phyloP scores from a whole-genome alignment of 768 basidiomycete species.

The Lentinus tigrinus region DNA sequence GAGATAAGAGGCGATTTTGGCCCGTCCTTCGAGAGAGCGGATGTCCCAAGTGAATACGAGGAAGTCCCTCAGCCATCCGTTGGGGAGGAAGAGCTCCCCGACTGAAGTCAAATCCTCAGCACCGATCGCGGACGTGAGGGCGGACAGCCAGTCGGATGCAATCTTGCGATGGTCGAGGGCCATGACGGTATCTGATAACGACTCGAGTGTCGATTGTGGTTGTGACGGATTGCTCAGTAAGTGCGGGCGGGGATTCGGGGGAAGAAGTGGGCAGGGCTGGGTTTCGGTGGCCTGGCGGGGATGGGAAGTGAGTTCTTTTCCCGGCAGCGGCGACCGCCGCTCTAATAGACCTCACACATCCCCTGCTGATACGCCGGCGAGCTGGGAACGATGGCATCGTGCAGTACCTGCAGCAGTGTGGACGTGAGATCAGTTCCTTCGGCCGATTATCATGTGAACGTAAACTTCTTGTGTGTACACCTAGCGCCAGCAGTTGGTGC shows the following conservation, averaged over 20 bases:
- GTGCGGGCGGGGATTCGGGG: neutral
- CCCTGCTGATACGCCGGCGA: neutral
- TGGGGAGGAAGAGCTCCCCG: conserved; percentile 29
- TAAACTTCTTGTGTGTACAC: too few species aligned
- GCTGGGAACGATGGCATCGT: neutral
- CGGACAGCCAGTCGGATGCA: conserved; percentile 30
- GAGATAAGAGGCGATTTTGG: conserved; percentile 36
- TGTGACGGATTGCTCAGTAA: neutral
- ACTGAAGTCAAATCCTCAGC: conserved; percentile 24
- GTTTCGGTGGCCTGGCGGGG: neutral
- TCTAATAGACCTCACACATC: neutral
- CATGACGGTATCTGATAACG: neutral
- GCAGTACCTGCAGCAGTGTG: neutral
- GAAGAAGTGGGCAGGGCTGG: neutral
- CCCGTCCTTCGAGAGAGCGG: conserved; percentile 35
- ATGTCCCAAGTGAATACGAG: conserved; percentile 45
- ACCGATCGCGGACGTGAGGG: conserved; percentile 22
- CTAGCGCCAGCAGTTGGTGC: too few species aligned
- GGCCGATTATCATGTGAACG: too few species aligned
- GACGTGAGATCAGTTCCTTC: neutral
- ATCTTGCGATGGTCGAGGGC: conserved; percentile 9
- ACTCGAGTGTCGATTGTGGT: neutral
- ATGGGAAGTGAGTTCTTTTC: neutral
- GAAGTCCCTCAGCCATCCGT: conserved; percentile 42
- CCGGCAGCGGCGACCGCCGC: neutral